phyloP scores from a whole-genome alignment of 345 rosid genomes.

The Durio zibethinus region DNA sequence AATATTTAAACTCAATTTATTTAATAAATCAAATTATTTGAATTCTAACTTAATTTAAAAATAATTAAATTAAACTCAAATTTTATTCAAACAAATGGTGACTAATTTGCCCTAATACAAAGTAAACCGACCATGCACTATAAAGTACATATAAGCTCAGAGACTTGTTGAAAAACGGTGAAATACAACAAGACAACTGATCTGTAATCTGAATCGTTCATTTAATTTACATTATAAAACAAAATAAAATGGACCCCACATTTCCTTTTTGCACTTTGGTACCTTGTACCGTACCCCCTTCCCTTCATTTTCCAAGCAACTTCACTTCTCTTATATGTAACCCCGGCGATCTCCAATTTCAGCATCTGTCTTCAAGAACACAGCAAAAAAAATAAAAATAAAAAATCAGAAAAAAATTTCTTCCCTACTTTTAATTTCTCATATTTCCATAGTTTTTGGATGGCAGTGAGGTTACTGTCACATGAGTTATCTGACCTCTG shows the following conservation, averaged over 20 bases:
- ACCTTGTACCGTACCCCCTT: constrained; percentile 10
- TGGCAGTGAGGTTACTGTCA: constrained; percentile 69
- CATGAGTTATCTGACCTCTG: constrained; percentile 82
- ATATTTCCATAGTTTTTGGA: constrained; percentile 31
- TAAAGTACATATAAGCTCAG: no score
- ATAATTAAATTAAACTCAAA: no score
- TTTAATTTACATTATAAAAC: not conserved
- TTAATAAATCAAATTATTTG: no score
- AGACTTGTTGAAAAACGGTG: no score
- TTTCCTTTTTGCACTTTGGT: not conserved
- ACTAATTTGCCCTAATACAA: no score
- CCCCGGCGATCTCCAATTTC: not conserved
- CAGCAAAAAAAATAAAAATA: not conserved
- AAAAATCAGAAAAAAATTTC: not conserved
- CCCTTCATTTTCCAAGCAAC: not conserved
- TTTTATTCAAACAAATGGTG: no score
- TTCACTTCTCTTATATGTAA: not conserved
- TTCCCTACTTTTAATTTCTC: not conserved
- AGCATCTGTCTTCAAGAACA: not conserved
- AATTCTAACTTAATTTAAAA: no score
- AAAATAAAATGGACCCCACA: constrained; percentile 17
- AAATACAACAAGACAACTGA: not conserved
- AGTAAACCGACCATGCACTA: no score
- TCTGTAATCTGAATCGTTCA: not conserved
- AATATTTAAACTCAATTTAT: no score